Conservation (phyloP, 768 basidiomycete genomes). For the Trametes cubensis region DNA sequence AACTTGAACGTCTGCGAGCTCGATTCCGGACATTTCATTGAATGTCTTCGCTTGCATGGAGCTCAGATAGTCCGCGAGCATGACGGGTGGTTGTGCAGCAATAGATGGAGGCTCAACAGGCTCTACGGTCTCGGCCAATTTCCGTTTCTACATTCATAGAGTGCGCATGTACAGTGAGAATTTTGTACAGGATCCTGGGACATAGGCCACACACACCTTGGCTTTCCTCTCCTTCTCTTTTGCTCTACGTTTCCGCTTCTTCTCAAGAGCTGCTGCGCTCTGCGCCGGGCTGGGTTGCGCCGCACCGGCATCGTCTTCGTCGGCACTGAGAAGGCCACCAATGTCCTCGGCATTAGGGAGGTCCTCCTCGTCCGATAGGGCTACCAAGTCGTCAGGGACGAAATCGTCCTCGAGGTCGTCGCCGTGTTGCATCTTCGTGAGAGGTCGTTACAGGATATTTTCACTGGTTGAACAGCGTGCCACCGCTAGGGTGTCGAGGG, state of each 20-base stretch:
- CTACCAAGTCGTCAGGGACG: conserved; percentile 67
- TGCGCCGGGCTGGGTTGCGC: conserved; percentile 24
- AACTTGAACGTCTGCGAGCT: conserved; percentile 78
- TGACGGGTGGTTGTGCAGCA: conserved; percentile 57
- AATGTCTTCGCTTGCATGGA: conserved; percentile 71
- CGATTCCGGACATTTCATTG: conserved; percentile 69
- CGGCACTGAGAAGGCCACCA: conserved; percentile 46
- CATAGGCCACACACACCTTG: conserved; percentile 47
- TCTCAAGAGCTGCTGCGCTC: conserved; percentile 39
- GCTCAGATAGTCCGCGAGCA: conserved; percentile 65
- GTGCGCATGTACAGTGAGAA: conserved; percentile 16
- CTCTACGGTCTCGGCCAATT: conserved; percentile 51
- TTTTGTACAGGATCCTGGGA: not conserved
- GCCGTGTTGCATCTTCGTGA: conserved; percentile 45
- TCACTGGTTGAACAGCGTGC: conserved; percentile 6
- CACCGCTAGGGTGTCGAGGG: conserved; percentile 9
- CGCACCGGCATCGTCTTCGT: conserved; percentile 43
- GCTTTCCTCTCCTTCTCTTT: conserved; percentile 74
- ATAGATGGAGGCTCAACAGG: conserved; percentile 45
- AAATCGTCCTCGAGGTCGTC: conserved; percentile 89
- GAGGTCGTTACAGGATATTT: conserved; percentile 2
- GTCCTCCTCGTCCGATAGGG: conserved; percentile 62
- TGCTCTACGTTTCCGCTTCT: conserved; percentile 74
- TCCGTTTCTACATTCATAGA: conserved; percentile 55
- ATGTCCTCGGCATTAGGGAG: conserved; percentile 41